Percentiles rank a stretch among this genome's conserved stretches.
Evolutionary conservation across 257 asterid species (phyloP).

Genomic region (Solanum lycopersicoides): DNA sequence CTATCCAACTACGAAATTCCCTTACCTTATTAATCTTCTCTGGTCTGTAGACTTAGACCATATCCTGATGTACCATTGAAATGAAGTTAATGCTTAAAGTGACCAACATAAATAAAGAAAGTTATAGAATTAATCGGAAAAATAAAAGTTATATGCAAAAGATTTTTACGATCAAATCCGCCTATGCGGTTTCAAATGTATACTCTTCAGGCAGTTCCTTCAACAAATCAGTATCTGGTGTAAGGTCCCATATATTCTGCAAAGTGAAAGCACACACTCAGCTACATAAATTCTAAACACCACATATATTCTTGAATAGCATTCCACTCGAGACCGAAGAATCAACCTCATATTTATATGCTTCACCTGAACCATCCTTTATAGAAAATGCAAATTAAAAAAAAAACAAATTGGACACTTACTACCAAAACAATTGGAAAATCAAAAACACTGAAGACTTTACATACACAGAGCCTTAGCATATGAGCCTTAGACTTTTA

Average conservation of each 20-base stretch:
- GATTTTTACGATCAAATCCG: constrained; percentile 61
- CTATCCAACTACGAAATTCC: not conserved
- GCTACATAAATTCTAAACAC: not conserved
- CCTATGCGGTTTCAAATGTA: constrained; percentile 63
- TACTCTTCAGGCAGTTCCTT: constrained; percentile 63
- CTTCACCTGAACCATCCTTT: constrained; percentile 59
- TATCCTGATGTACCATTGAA: constrained; percentile 33
- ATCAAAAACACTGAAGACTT: not conserved
- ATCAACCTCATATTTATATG: constrained; percentile 42
- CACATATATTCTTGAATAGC: not conserved
- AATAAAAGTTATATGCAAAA: not conserved
- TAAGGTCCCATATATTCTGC: constrained; percentile 86
- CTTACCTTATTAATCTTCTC: constrained; percentile 44
- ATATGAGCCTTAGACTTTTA: constrained; percentile 15
- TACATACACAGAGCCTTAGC: constrained; percentile 38
- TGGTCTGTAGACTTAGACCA: constrained; percentile 37
- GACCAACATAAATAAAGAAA: not conserved
- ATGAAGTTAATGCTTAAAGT: not conserved
- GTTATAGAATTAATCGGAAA: not conserved
- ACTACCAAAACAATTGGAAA: not conserved
- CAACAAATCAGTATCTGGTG: constrained; percentile 57
- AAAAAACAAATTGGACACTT: not conserved
- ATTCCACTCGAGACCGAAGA: too few relatives aligned
- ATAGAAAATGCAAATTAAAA: constrained; percentile 4
- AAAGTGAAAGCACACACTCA: not conserved